Base-by-base conservation (phyloP, 148 eudicot species). In the Cornus suecica region DNA sequence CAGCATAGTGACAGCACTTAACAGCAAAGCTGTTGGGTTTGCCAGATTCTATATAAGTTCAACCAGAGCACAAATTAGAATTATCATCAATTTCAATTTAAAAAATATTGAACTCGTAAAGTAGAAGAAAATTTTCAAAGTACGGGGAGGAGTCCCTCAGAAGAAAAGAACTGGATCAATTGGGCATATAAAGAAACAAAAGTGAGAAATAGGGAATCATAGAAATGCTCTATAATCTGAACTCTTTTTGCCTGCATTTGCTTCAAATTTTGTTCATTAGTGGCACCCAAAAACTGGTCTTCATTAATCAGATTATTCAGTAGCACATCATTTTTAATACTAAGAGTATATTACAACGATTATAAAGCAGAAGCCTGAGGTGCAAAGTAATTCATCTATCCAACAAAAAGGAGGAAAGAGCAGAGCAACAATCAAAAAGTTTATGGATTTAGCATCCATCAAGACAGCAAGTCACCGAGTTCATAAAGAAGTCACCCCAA, bases 1-100 rank as follows among this genome's bases (percentile, higher is more conserved):
- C 70, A 95, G 86, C 99, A 95, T 95, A 1, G 84, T 74, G 65
- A 94, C 98, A 22, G 94, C 65, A 80, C 99, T 95, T 83, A 92
- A 77, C 15, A 95, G 87, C 82, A 95, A 84, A 56, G 99, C 99
- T 22, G 99, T 95, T 71, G 99, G 99, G 83, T 95, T 95, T 30
- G 97, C 99, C 89, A 92, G 66, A 79, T 87, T 87, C 92, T 90
- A 65, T 78, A 76, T 24, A 65, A n/a, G 69, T 30, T 41, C 10
- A 74, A 65, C 71, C 65, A 70, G 16, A 32, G 18, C 18, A 51
- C 13, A 48, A 74, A 23, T 42, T 25, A 42, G 15, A 20, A 29
- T 26, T 24, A 45, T 4, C 14, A 65, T 10, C 5, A 7, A 65
- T 25, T 0, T 26, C 37, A 23, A 9, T 25, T 63, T 15, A 10